These are phyloP conservation scores for Tremellales sp. DNA, from an alignment of 1,284 basidiomycete genomes.

Conservation along the genomic window DNA sequence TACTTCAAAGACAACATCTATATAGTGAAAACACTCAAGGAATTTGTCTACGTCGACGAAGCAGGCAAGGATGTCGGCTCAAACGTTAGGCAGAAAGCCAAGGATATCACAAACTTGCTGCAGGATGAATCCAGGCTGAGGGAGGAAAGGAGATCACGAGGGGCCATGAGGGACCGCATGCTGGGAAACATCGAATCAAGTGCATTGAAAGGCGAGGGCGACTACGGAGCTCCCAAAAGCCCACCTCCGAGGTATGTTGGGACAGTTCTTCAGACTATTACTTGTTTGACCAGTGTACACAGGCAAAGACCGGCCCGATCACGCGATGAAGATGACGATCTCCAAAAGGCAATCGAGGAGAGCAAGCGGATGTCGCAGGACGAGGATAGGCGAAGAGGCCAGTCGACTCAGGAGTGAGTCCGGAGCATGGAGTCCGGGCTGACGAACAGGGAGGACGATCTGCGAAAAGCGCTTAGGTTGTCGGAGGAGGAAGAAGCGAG, in stretches of 20 bases:
- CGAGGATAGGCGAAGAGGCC: constrained; percentile 59
- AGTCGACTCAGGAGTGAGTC: constrained; percentile 44
- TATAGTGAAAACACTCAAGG: constrained; percentile 96
- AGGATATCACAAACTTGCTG: constrained; percentile 97
- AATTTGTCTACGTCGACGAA: constrained; percentile 97
- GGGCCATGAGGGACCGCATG: constrained; percentile 95
- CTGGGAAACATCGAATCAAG: constrained; percentile 55
- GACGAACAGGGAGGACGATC: constrained; percentile 77
- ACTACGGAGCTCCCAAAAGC: constrained; percentile 48
- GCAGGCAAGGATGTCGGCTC: constrained; percentile 95
- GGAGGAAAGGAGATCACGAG: constrained; percentile 74
- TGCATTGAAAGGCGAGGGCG: constrained; percentile 49
- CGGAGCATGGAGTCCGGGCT: too few relatives aligned
- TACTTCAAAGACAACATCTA: constrained; percentile 99
- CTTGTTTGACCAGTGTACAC: too few relatives aligned
- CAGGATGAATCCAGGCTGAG: constrained; percentile 81
- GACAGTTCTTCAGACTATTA: neutral
- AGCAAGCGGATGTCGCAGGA: constrained; percentile 73
- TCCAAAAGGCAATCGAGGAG: constrained; percentile 77
- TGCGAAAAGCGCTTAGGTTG: constrained; percentile 70
- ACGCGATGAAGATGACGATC: constrained; percentile 69
- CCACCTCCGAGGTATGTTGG: constrained; percentile 7
- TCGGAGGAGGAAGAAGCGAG: constrained; percentile 84
- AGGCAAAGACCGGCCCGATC: constrained; percentile 21
- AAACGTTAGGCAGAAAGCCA: constrained; percentile 98